Conservation (phyloP, 345 rosid genomes). For the Eucalyptus fibrosa region DNA sequence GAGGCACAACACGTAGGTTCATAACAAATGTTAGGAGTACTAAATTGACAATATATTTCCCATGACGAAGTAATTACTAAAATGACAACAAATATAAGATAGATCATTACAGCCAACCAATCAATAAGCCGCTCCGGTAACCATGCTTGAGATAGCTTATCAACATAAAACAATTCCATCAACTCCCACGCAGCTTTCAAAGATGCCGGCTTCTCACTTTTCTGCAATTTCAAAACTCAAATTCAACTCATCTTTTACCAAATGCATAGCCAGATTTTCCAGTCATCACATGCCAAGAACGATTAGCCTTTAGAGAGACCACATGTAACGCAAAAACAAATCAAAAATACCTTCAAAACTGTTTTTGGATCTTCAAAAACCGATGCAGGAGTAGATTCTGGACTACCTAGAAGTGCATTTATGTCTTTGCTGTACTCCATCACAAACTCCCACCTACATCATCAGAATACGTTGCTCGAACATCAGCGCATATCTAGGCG, state of each 20-base stretch:
- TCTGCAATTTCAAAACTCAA: constrained; percentile 14
- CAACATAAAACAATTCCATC: constrained; percentile 81
- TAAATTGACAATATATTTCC: background rate
- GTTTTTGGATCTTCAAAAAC: constrained; percentile 52
- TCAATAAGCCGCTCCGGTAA: constrained; percentile 74
- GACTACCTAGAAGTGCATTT: constrained; percentile 42
- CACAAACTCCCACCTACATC: constrained; percentile 72
- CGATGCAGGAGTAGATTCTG: constrained; percentile 11
- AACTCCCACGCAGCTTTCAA: constrained; percentile 97
- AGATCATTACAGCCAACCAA: constrained; percentile 86
- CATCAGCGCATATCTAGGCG: background rate
- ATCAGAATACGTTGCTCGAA: background rate
- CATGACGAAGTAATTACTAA: background rate
- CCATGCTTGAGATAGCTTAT: constrained; percentile 64
- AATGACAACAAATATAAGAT: background rate
- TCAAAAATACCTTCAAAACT: constrained; percentile 36
- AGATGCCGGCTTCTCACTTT: constrained; percentile 38
- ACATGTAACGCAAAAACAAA: background rate
- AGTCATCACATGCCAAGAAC: background rate
- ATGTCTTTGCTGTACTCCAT: constrained; percentile 90
- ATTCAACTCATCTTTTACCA: background rate
- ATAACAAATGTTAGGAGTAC: background rate
- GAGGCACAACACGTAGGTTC: background rate
- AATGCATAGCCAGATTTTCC: background rate
- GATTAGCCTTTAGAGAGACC: background rate